Percentiles rank a stretch among this genome's conserved stretches.
Conservation (phyloP, 2,329 filamentous ascomycete species). For the Beauveria rudraprayagi region DNA sequence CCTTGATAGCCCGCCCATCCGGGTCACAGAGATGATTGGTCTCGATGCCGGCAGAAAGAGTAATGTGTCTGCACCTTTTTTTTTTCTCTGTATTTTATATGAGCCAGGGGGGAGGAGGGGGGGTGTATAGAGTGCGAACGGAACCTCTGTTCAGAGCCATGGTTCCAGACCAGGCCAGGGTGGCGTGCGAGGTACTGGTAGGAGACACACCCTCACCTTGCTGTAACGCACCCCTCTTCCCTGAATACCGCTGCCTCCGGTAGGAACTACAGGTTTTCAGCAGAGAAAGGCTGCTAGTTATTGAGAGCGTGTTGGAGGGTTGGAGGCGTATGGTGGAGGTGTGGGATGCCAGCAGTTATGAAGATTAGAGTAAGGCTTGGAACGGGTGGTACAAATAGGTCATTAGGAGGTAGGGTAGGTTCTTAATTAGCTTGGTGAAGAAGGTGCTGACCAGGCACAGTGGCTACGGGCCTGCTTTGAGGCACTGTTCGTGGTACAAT, state of each 20-base stretch:
- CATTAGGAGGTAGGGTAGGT: too few species aligned
- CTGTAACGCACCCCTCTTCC: neutral
- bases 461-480: too few species aligned
- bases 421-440: too few species aligned
- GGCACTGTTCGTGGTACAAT: too few species aligned
- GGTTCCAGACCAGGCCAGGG: neutral
- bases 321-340: neutral
- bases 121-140: too few species aligned
- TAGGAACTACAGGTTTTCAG: neutral
- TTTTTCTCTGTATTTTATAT: neutral
- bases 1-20: neutral
- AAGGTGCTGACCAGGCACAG: too few species aligned
- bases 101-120: neutral
- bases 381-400: too few species aligned
- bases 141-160: too few species aligned
- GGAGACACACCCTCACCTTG: neutral
- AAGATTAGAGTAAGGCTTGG: too few species aligned
- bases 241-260: neutral
- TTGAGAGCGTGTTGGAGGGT: neutral
- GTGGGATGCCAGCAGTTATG: neutral
- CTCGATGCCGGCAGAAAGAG: neutral
- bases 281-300: too few species aligned
- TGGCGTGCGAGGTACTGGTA: neutral
- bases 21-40: conserved; percentile 5
- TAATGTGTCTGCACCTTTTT: neutral